These are phyloP conservation scores for Penicillium chermesinum DNA, from an alignment of 495 filamentous ascomycete genomes.

Conservation along the genomic window DNA sequence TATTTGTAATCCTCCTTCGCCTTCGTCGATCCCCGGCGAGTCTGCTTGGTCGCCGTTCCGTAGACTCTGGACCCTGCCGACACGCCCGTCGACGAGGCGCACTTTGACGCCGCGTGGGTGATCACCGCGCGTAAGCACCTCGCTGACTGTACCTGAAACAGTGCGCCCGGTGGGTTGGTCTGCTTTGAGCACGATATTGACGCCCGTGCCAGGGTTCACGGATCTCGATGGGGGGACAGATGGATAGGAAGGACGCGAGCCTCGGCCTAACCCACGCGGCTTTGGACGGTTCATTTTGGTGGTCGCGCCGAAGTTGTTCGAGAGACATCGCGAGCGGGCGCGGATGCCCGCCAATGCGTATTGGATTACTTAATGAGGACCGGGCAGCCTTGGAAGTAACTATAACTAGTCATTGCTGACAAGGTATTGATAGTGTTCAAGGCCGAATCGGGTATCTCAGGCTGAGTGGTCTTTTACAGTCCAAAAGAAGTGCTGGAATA, in stretches of 20 bases:
- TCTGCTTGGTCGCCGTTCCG: neutral
- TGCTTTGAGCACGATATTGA: constrained; percentile 65
- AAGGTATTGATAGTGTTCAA: too few species aligned
- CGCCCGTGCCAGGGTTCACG: constrained; percentile 43
- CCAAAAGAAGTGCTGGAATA: too few species aligned
- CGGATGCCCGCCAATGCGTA: too few species aligned
- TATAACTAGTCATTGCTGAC: too few species aligned
- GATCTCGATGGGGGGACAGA: constrained; percentile 15
- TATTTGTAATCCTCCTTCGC: neutral
- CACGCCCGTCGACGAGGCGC: constrained; percentile 57
- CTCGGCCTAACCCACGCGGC: constrained; percentile 1
- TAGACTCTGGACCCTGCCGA: constrained; percentile 58
- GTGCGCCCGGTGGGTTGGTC: constrained; percentile 67
- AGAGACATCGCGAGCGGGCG: neutral
- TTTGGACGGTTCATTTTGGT: constrained; percentile 8
- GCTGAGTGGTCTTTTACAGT: too few species aligned
- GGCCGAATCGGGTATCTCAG: too few species aligned
- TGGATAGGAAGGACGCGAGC: constrained; percentile 5
- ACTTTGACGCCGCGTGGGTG: constrained; percentile 78
- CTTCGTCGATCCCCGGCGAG: neutral
- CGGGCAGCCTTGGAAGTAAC: too few species aligned
- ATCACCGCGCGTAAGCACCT: constrained; percentile 62
- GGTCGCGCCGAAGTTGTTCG: neutral
- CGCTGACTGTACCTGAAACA: constrained; percentile 54
- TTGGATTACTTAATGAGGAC: too few species aligned